Conservation (phyloP, 1,284 basidiomycete species). For the Puccinia brachypodii region DNA sequence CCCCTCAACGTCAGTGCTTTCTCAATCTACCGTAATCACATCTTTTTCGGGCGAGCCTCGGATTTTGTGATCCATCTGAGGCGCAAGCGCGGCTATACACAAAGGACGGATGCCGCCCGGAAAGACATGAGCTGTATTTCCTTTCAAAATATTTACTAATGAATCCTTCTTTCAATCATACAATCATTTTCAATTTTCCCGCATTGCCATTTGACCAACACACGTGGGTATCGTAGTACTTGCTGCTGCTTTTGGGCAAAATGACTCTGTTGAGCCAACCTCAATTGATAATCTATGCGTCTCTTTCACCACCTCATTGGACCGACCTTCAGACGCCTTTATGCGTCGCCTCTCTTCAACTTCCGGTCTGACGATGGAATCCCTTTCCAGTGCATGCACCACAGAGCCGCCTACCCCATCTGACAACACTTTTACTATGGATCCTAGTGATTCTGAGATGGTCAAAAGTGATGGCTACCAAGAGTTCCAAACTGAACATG, state of each 20-base stretch:
- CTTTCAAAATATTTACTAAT: neutral
- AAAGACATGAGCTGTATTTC: neutral
- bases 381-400: slow-evolving; percentile 11
- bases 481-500: neutral
- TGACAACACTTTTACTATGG: slow-evolving; percentile 8
- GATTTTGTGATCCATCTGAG: neutral
- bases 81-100: neutral
- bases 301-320: slow-evolving; percentile 9
- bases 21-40: too few relatives aligned
- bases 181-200: neutral
- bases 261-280: neutral
- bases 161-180: neutral
- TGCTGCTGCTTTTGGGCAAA: slow-evolving; percentile 4
- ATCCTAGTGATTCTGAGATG: neutral
- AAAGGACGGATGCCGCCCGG: neutral
- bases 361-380: slow-evolving; percentile 43
- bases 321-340: slow-evolving; percentile 7
- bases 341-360: slow-evolving; percentile 35
- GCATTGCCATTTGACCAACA: neutral
- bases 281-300: neutral
- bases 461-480: slow-evolving; percentile 14
- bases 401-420: slow-evolving; percentile 37
- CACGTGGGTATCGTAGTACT: neutral
- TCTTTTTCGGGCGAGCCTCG: neutral
- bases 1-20: slow-evolving; percentile 8